Evolutionary conservation across 805 yeast species (phyloP).

Genomic region (Candida xyloterini): DNA sequence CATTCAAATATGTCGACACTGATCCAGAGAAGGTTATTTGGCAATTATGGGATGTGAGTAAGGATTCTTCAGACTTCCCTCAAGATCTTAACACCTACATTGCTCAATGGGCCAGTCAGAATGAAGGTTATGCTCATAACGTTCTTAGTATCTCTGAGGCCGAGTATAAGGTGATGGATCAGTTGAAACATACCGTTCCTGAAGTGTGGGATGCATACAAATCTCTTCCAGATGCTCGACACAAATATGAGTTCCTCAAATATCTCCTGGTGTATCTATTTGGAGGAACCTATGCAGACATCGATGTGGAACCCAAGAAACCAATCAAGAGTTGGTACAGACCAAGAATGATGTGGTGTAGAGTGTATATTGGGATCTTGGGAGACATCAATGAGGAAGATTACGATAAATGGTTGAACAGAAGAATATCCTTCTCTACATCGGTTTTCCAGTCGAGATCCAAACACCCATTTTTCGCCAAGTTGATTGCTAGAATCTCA

Average conservation of each 20-base stretch:
- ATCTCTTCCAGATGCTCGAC: conserved; percentile 43
- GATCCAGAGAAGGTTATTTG: conserved; percentile 19
- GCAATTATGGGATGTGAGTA: conserved; percentile 16
- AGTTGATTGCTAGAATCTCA: conserved; percentile 24
- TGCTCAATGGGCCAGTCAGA: conserved; percentile 9
- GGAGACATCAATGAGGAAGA: conserved; percentile 21
- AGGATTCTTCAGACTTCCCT: conserved; percentile 10
- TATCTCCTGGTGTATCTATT: conserved; percentile 45
- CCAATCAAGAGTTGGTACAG: conserved; percentile 31
- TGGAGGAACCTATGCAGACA: conserved; percentile 58
- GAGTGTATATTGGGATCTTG: conserved; percentile 22
- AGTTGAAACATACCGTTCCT: conserved; percentile 34
- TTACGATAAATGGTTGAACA: conserved; percentile 17
- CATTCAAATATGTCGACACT: conserved; percentile 15
- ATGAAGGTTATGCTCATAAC: conserved; percentile 10
- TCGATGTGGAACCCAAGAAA: conserved; percentile 47
- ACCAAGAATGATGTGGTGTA: conserved; percentile 14
- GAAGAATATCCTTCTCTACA: conserved; percentile 24
- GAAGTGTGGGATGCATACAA: conserved; percentile 47
- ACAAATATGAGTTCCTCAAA: conserved; percentile 50
- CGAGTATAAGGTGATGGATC: conserved; percentile 5
- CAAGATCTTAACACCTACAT: conserved; percentile 3
- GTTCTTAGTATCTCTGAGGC: conserved; percentile 12
- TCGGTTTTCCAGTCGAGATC: conserved; percentile 20
- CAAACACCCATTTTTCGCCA: conserved; percentile 27